Conservation (phyloP, 2,329 filamentous ascomycete species). For the Didymella arachidicola region DNA sequence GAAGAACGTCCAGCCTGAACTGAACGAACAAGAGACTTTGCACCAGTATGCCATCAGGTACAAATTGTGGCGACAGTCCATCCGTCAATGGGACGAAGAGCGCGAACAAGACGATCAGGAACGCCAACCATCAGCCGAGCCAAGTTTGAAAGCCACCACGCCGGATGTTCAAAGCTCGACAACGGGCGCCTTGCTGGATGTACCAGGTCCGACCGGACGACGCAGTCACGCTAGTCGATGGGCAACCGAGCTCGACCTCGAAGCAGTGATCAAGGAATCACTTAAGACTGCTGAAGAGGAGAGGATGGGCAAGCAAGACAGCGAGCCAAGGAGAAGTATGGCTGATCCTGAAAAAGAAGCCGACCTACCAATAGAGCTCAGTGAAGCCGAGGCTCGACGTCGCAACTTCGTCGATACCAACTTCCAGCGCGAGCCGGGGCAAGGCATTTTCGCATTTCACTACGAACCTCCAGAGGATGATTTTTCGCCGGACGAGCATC, state of each 20-base stretch:
- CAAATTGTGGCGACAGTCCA: constrained; percentile 52
- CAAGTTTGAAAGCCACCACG: constrained; percentile 49
- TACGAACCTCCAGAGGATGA: constrained; percentile 77
- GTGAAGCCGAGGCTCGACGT: constrained; percentile 65
- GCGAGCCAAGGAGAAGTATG: constrained; percentile 69
- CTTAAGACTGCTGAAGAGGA: constrained; percentile 72
- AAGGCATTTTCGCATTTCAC: constrained; percentile 74
- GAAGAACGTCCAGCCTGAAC: constrained; percentile 44
- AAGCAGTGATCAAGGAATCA: constrained; percentile 75
- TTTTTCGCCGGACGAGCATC: constrained; percentile 74
- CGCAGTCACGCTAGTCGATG: constrained; percentile 44
- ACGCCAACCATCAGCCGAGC: constrained; percentile 47
- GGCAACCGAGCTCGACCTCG: constrained; percentile 73
- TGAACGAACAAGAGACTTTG: constrained; percentile 38
- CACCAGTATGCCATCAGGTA: constrained; percentile 51
- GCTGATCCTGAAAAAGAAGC: constrained; percentile 81
- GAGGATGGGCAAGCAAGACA: constrained; percentile 69
- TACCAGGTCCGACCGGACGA: constrained; percentile 40
- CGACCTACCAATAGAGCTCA: constrained; percentile 73
- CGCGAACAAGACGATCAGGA: constrained; percentile 51
- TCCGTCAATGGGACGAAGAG: constrained; percentile 52
- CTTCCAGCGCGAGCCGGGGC: constrained; percentile 69
- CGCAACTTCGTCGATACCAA: constrained; percentile 71
- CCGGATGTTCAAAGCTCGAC: constrained; percentile 55
- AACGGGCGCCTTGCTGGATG: constrained; percentile 40